Percentiles rank a stretch among this genome's conserved stretches.
These are phyloP conservation scores for Ophiocordyceps sinensis DNA, from an alignment of 2,329 filamentous ascomycete species.

Conservation along the genomic window DNA sequence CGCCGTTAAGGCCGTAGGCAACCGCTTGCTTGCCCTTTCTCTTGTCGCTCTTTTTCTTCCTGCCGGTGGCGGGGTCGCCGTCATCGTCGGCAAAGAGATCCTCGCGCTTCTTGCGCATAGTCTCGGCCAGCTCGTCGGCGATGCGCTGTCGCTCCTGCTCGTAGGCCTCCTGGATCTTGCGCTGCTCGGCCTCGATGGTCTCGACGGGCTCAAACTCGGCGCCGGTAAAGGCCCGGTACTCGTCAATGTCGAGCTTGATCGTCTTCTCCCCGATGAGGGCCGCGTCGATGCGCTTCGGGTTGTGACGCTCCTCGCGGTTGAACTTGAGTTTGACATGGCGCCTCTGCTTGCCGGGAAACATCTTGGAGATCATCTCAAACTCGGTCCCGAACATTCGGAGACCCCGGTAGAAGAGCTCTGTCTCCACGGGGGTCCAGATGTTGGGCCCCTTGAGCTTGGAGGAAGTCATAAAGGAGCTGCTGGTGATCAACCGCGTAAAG, in stretches of 20 bases:
- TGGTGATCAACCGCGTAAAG: conserved; percentile 57
- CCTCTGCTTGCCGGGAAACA: conserved; percentile 59
- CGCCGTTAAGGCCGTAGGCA: conserved; percentile 21
- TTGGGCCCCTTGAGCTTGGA: conserved; percentile 50
- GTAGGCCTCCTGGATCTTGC: conserved; percentile 28
- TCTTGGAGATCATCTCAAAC: conserved; percentile 63
- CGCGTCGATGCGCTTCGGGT: conserved; percentile 47
- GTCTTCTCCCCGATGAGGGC: conserved; percentile 47
- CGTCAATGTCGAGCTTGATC: conserved; percentile 42
- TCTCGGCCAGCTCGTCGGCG: conserved; percentile 31
- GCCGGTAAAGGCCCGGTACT: conserved; percentile 41
- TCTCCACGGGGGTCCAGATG: conserved; percentile 57
- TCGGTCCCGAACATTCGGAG: conserved; percentile 69
- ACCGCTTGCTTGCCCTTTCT: conserved; percentile 17
- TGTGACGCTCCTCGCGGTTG: conserved; percentile 59
- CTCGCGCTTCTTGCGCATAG: conserved; percentile 31
- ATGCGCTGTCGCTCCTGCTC: conserved; percentile 27
- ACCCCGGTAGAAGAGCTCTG: conserved; percentile 61
- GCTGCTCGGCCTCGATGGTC: conserved; percentile 40
- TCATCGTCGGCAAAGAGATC: conserved; percentile 31
- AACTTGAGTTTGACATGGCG: conserved; percentile 72
- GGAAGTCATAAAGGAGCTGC: conserved; percentile 46
- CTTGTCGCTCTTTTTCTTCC: conserved; percentile 20
- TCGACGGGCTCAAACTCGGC: conserved; percentile 40
- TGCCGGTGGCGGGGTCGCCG: conserved; percentile 5